A percentile compares a stretch with the other conserved stretches of the same genome.
These are phyloP conservation scores for Xylariaceae sp. DNA, from an alignment of 2,329 filamentous ascomycete species.

Conservation along the genomic window DNA sequence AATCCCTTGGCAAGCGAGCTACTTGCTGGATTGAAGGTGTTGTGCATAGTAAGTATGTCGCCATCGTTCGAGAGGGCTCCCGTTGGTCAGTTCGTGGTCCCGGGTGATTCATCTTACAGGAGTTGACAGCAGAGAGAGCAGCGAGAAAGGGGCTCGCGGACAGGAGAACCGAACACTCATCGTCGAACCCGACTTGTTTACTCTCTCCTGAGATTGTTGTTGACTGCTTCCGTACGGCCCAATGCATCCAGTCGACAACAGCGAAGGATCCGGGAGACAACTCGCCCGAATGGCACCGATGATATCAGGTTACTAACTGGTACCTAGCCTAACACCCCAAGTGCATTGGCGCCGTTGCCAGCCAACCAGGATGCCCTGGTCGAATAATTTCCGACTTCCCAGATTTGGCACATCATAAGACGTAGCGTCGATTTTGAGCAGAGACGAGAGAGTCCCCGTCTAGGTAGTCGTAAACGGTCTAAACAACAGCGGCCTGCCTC, in stretches of 20 bases:
- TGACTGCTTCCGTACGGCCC: too few species aligned
- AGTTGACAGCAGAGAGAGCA: background rate
- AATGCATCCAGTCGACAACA: background rate
- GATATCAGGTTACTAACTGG: background rate
- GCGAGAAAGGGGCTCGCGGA: background rate
- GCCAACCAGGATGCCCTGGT: conserved; percentile 3
- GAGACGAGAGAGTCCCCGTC: background rate
- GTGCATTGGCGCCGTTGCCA: background rate
- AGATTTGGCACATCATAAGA: background rate
- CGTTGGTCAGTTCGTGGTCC: background rate
- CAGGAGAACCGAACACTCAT: too few species aligned
- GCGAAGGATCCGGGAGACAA: background rate
- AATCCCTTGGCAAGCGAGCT: conserved; percentile 18
- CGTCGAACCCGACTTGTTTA: too few species aligned
- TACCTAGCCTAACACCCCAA: background rate
- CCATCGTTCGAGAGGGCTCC: background rate
- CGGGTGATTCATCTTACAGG: background rate
- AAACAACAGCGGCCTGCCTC: conserved; percentile 17
- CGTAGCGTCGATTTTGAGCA: conserved; percentile 6
- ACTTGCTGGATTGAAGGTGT: background rate
- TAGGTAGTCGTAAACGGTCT: too few species aligned
- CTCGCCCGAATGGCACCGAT: background rate
- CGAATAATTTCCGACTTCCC: conserved; percentile 5
- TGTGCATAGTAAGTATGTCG: background rate
- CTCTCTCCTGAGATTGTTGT: background rate